These are phyloP conservation scores for Paramyrothecium roridum DNA, from an alignment of 2,329 filamentous ascomycete species.

Conservation along the genomic window DNA sequence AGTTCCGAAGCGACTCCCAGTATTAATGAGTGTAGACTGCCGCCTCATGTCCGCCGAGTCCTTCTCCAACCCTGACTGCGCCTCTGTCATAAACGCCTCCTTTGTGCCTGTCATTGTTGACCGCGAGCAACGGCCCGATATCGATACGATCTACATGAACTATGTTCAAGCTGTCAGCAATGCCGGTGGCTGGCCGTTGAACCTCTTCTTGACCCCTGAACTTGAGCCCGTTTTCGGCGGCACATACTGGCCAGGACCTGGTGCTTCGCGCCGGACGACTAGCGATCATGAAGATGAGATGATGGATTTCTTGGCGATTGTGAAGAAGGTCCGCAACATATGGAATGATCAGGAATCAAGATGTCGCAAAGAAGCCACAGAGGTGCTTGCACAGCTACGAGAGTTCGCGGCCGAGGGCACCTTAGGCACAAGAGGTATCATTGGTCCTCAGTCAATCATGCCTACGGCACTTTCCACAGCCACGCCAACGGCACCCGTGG, in stretches of 20 bases:
- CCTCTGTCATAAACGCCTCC: constrained; percentile 74
- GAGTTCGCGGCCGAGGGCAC: constrained; percentile 90
- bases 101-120: constrained; percentile 94
- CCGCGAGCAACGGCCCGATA: constrained; percentile 87
- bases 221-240: constrained; percentile 93
- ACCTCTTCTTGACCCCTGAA: constrained; percentile 93
- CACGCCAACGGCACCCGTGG: constrained; percentile 18
- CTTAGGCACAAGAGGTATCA: constrained; percentile 43
- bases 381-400: constrained; percentile 75
- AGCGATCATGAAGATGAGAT: constrained; percentile 51
- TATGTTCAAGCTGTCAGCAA: constrained; percentile 93
- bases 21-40: constrained; percentile 52
- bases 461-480: constrained; percentile 26
- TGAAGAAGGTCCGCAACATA: constrained; percentile 70
- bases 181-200: constrained; percentile 89
- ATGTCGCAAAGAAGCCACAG: constrained; percentile 78
- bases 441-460: constrained; percentile 21
- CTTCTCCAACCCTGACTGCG: constrained; percentile 80
- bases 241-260: constrained; percentile 90
- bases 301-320: constrained; percentile 77
- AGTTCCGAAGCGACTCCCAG: neutral
- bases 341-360: constrained; percentile 85
- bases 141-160: constrained; percentile 97
- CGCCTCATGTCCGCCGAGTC: constrained; percentile 93
- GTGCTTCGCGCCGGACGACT: constrained; percentile 38